A percentile compares a stretch with the other conserved stretches of the same genome.
These are phyloP conservation scores for Pythium oligandrum DNA, from an alignment of 352 stramenopile species.

Conservation along the genomic window DNA sequence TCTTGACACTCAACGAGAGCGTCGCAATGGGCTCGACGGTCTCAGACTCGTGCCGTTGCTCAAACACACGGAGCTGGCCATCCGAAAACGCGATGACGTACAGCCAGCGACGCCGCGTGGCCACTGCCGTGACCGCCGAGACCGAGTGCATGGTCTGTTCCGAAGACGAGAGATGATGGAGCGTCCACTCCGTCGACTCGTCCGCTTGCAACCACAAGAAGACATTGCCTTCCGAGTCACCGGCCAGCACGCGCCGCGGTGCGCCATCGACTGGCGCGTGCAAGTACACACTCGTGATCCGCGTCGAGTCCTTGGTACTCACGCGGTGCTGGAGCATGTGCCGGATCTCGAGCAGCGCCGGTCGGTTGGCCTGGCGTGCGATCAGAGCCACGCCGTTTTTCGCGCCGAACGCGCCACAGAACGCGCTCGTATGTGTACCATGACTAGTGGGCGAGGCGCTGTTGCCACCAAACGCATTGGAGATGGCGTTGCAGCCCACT, in stretches of 20 bases:
- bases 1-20: slow-evolving; percentile 29
- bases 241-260: slow-evolving; percentile 33
- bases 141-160: slow-evolving; percentile 20
- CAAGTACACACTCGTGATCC: slow-evolving; percentile 43
- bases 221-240: slow-evolving; percentile 57
- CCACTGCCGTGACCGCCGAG: slow-evolving; percentile 23
- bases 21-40: slow-evolving; percentile 15
- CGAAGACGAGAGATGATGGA: slow-evolving; percentile 8
- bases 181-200: slow-evolving; percentile 10
- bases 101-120: slow-evolving; percentile 28
- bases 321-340: slow-evolving; percentile 46
- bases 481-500: slow-evolving; percentile 45
- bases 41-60: slow-evolving; percentile 4
- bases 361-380: neutral
- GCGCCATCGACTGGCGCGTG: slow-evolving; percentile 8
- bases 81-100: slow-evolving; percentile 45
- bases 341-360: slow-evolving; percentile 21
- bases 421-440: neutral
- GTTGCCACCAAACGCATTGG: slow-evolving; percentile 40
- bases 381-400: slow-evolving; percentile 50
- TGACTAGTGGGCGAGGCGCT: neutral
- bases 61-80: slow-evolving; percentile 35
- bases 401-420: slow-evolving; percentile 36
- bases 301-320: slow-evolving; percentile 19
- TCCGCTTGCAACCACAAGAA: slow-evolving; percentile 35